phyloP scores from a whole-genome alignment of 1,139 yeast genomes.

The Lodderomyces jiufengensis region DNA sequence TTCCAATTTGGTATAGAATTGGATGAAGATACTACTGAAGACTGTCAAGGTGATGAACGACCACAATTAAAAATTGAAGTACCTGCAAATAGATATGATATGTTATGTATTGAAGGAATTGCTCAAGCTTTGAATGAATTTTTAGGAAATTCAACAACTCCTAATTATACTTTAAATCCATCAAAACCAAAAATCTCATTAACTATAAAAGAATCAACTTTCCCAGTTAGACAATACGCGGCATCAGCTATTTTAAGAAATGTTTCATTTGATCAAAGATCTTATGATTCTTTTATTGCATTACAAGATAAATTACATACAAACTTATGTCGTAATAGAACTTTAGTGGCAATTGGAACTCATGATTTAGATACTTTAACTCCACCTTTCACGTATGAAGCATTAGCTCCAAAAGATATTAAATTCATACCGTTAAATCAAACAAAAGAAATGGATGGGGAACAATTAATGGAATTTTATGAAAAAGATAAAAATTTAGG shows the following conservation, averaged over 20 bases:
- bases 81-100: conserved; percentile 97
- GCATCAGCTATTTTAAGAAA: conserved; percentile 91
- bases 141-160: conserved; percentile 64
- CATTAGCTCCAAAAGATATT: conserved; percentile 74
- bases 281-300: conserved; percentile 91
- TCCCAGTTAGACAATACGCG: conserved; percentile 81
- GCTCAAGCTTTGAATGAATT: conserved; percentile 92
- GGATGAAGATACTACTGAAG: conserved; percentile 92
- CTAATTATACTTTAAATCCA: conserved; percentile 63
- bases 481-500: conserved; percentile 88
- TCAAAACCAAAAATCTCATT: conserved; percentile 58
- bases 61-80: conserved; percentile 96
- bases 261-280: conserved; percentile 73
- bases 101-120: conserved; percentile 97
- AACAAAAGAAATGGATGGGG: conserved; percentile 69
- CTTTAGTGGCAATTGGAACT: conserved; percentile 97
- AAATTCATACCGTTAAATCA: conserved; percentile 85
- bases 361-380: conserved; percentile 83
- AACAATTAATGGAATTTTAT: conserved; percentile 82
- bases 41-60: conserved; percentile 75
- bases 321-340: conserved; percentile 93
- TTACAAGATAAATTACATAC: conserved; percentile 95
- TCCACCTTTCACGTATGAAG: conserved; percentile 89
- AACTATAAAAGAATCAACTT: conserved; percentile 72
- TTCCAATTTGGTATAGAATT: conserved; percentile 96